Evolutionary conservation across 257 asterid species (phyloP).

Genomic region (Scutellaria galericulata): DNA sequence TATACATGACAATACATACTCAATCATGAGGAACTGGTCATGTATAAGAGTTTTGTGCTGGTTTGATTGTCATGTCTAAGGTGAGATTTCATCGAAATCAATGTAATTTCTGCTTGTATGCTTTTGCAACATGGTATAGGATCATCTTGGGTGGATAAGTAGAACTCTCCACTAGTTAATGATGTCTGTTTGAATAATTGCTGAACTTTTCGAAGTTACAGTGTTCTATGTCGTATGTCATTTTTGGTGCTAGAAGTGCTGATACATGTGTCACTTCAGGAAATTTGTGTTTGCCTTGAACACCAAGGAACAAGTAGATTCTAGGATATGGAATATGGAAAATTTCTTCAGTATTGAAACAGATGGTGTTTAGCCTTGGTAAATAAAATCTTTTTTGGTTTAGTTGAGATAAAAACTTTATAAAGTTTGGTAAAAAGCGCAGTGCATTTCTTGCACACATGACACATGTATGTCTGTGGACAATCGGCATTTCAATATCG

Average conservation of each 20-base stretch:
- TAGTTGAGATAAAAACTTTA: background rate
- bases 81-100: background rate
- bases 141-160: conserved; percentile 16
- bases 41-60: background rate
- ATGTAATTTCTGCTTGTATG: conserved; percentile 10
- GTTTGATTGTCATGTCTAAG: conserved; percentile 12
- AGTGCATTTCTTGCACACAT: too few relatives aligned
- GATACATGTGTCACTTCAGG: conserved; percentile 15
- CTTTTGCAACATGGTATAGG: background rate
- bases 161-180: conserved; percentile 18
- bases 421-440: background rate
- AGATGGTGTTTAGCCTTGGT: background rate
- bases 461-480: background rate
- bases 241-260: conserved; percentile 15
- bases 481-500: background rate
- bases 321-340: background rate
- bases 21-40: conserved; percentile 1
- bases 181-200: conserved; percentile 9
- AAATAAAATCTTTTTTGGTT: background rate
- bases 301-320: background rate
- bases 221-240: background rate
- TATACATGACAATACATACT: background rate
- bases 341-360: conserved; percentile 9
- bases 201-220: conserved; percentile 21
- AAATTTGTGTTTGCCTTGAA: conserved; percentile 21